Evolutionary conservation across 371 early-diverging fungal genomes (phyloP), one percentile per base, ranked within the genome.

Genomic region (Coemansia sp.): DNA sequence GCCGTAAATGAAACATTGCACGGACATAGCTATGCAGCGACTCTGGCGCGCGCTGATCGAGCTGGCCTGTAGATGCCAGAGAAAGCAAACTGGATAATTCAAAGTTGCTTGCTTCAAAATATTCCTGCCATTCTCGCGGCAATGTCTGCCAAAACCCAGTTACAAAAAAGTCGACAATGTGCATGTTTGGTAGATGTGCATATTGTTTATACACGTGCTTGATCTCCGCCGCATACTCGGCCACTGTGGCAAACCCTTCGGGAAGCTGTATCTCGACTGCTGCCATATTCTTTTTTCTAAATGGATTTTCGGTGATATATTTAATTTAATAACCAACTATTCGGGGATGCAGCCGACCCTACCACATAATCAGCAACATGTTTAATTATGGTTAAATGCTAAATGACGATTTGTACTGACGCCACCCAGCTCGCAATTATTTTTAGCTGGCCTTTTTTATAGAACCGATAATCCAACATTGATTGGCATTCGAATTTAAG

Each of bases 91-190:
- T 60, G 21, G 20, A 8, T 11, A 69, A 30, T 5, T 59, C 59
- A 20, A 65, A 70, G 9, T 21, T 28, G 5, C 26, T 54, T 14
- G 26, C 37, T 20, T 50, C 67, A 42, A 79, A 75, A 28, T 60
- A 67, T 30, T 33, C 59, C 66, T 68, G 83, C 88, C 88, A 88
- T 30, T 79, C 77, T 2, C 59, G 53, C 55, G 82, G 83, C 44
- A 88, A 56, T 16, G 69, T 59, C 12, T 74, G 56, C 88, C 87
- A 87, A 33, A 83, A 82, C 33, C 77, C 59, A 5, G 70, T 71
- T 2, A 85, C 84, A 6, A 86, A 62, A 54, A 86, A 85, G 60
- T 87, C 82, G 8, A 85, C 82, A 28, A 86, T 83, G 55, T 85
- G 82, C 44, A 86, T 73, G 30, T 84, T 71, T 52, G 84, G 78